Percentiles rank a stretch among this genome's conserved stretches.
These are phyloP conservation scores for Globisporangium polare DNA, from an alignment of 352 stramenopile species.

Conservation along the genomic window DNA sequence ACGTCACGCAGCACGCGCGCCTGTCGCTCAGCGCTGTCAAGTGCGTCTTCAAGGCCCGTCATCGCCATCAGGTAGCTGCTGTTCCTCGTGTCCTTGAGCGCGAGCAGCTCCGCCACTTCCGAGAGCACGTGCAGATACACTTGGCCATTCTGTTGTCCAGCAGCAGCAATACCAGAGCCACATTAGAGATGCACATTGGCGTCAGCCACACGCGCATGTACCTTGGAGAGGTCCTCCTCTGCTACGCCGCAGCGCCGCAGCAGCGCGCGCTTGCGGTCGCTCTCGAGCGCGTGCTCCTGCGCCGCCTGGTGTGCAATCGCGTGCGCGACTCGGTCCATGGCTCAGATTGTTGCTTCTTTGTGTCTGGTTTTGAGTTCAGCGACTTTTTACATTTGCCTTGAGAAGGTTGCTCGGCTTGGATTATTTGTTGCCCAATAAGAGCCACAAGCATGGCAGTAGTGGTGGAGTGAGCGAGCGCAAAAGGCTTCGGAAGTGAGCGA, in stretches of 20 bases:
- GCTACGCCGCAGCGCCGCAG: constrained; percentile 25
- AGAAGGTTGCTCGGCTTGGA: too few species aligned
- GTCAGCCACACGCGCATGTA: constrained; percentile 9
- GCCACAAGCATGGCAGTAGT: too few species aligned
- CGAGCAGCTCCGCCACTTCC: constrained; percentile 33
- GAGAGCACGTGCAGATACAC: constrained; percentile 47
- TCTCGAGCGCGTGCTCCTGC: constrained; percentile 33
- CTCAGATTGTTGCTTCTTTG: too few species aligned
- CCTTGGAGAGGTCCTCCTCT: constrained; percentile 47
- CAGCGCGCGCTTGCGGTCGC: constrained; percentile 26
- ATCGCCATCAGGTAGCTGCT: constrained; percentile 36
- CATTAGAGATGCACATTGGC: too few species aligned
- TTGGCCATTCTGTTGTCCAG: constrained; percentile 31
- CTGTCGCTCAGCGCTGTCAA: constrained; percentile 14
- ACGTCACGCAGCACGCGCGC: constrained; percentile 11
- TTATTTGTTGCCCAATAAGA: too few species aligned
- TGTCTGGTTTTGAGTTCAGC: too few species aligned
- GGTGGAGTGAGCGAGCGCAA: too few species aligned
- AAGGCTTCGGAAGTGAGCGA: too few species aligned
- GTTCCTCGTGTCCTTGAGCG: constrained; percentile 30
- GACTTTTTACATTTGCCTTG: too few species aligned
- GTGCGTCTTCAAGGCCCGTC: constrained; percentile 22
- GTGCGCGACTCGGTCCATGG: constrained; percentile 12
- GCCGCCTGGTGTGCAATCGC: constrained; percentile 19
- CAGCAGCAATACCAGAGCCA: too few species aligned